These are phyloP conservation scores for Dendrocalamus latiflorus DNA, from an alignment of 202 grass and related monocot genomes.

Conservation along the genomic window DNA sequence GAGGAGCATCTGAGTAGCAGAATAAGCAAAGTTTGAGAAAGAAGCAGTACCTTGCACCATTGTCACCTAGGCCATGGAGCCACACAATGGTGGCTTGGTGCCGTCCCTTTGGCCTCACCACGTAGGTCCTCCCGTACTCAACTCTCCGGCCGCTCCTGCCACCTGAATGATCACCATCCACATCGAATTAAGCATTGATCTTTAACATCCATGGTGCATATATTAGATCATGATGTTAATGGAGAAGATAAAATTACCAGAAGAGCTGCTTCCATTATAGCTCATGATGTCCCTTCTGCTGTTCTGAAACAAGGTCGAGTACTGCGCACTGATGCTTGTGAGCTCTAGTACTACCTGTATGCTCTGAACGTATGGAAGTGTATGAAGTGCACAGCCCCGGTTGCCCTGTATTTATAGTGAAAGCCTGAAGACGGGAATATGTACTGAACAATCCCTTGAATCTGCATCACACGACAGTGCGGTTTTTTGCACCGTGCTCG, in stretches of 20 bases:
- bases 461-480: no score
- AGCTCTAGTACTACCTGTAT: no score
- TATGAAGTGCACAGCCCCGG: conserved; percentile 29
- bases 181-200: not conserved
- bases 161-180: conserved; percentile 41
- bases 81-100: conserved; percentile 90
- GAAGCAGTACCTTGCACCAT: conserved; percentile 67
- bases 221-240: conserved; percentile 14
- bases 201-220: not conserved
- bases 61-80: conserved; percentile 96
- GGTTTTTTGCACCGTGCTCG: no score
- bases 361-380: no score
- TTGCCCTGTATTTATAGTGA: conserved; percentile 75
- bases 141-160: conserved; percentile 34
- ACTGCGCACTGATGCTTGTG: no score
- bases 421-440: conserved; percentile 45
- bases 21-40: not conserved
- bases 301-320: no score
- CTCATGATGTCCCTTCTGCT: no score
- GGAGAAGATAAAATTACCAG: no score
- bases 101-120: conserved; percentile 85
- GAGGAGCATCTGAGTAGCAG: not conserved
- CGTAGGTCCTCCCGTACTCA: conserved; percentile 82
- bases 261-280: no score
- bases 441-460: no score